Evolutionary conservation across 23 red algal species (phyloP), one percentile per base, ranked within the genome.

Genomic region (Cyanidiococcus yangmingshanensis): DNA sequence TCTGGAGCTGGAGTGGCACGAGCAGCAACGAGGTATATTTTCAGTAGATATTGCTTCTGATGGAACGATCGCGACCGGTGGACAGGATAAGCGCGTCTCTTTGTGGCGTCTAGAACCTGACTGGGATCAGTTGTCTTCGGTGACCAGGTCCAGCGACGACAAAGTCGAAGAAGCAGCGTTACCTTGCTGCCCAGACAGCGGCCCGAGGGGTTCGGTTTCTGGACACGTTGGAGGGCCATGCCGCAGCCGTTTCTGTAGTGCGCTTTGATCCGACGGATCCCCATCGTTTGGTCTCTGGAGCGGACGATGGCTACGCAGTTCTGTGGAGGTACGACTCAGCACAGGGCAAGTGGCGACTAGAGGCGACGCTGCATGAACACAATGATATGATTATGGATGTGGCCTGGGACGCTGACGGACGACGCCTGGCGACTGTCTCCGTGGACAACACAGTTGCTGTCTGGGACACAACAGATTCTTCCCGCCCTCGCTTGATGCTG

Each of bases 401-500:
- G 34, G 37, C 80, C 0, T 95, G 91, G 91, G 59, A 77, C 35
- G 30, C 24, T 25, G 84, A 80, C 57, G 86, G 79, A n/a, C 40
- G 57, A 34, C 82, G 30, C 21, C 67, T 95, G 27, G 82, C 86
- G 27, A 85, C 91, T 0, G 91, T 82, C 0, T 89, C 86, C 7
- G 91, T 95, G 39, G 91, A 95, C 59, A 95, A 95, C 57, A 79
- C 79, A 32, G 84, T 95, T 21, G 83, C 80, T 67, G 58, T 89
- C 27, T 95, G 91, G 91, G 82, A 95, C 57, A 80, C 83, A 0
- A 41, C 35, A 1, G 77, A 86, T 25, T 79, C 75, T 1, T 67
- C 76, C 27, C 75, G 59, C 25, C 39, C 82, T 0, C 83, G 58
- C 24, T 58, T 50, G n/a, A 35, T 81, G 39, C 27, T 79, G 24